phyloP scores from a whole-genome alignment of 2,329 filamentous ascomycete species.

The Aspergillus candidus region DNA sequence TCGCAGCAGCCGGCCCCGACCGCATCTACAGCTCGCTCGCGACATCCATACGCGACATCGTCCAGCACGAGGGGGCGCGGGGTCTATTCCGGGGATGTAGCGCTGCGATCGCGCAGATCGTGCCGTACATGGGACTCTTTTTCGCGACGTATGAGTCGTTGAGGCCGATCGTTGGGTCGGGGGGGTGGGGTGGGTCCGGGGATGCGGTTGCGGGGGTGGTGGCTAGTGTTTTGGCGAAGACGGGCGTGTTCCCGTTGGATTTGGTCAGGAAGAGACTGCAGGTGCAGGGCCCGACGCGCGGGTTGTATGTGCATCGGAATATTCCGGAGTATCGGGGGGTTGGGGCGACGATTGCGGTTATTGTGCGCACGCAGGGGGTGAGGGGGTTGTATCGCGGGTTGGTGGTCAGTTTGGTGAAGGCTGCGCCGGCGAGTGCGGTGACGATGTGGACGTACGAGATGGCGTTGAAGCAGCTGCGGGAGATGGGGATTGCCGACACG shows the following conservation, averaged over 20 bases:
- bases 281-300: slow-evolving; percentile 83
- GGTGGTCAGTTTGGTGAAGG: slow-evolving; percentile 83
- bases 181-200: slow-evolving; percentile 72
- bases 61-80: slow-evolving; percentile 61
- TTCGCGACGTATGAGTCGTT: slow-evolving; percentile 83
- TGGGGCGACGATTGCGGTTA: slow-evolving; percentile 58
- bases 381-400: slow-evolving; percentile 82
- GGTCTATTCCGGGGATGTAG: slow-evolving; percentile 87
- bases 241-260: slow-evolving; percentile 85
- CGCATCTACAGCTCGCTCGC: slow-evolving; percentile 70
- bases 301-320: slow-evolving; percentile 72
- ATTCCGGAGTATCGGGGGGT: slow-evolving; percentile 79
- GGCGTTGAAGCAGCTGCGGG: slow-evolving; percentile 55
- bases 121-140: slow-evolving; percentile 96
- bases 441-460: slow-evolving; percentile 95
- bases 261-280: slow-evolving; percentile 88
- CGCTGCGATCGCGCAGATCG: slow-evolving; percentile 77
- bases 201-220: slow-evolving; percentile 78
- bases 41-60: slow-evolving; percentile 66
- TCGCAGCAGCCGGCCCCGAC: slow-evolving; percentile 84
- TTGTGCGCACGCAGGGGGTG: slow-evolving; percentile 66
- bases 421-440: slow-evolving; percentile 84
- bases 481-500: slow-evolving; percentile 22
- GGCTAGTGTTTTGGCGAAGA: slow-evolving; percentile 78
- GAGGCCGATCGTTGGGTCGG: slow-evolving; percentile 46